A percentile compares a stretch with the other conserved stretches of the same genome.
Conservation (phyloP, 2,329 filamentous ascomycete genomes). For the Dactylellina leptospora region DNA sequence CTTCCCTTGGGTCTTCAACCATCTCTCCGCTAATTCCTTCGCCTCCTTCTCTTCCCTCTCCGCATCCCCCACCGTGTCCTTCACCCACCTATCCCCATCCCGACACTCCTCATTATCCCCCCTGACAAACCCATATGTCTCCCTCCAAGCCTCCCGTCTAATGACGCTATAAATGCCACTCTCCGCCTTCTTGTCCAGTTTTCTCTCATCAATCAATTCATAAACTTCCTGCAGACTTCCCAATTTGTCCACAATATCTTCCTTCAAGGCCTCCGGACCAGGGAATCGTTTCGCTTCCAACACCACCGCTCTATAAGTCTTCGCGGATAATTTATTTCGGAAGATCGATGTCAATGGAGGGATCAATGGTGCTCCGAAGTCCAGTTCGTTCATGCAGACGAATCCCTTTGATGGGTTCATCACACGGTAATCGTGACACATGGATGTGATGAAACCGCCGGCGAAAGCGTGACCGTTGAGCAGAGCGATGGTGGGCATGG, state of each 20-base stretch:
- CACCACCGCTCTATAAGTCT: slow-evolving; percentile 71
- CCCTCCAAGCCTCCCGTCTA: slow-evolving; percentile 79
- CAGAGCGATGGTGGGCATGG: slow-evolving; percentile 83
- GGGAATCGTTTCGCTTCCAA: slow-evolving; percentile 77
- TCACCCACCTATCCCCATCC: slow-evolving; percentile 62
- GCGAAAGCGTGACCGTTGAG: slow-evolving; percentile 84
- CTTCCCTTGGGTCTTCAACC: slow-evolving; percentile 50
- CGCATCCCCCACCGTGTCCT: slow-evolving; percentile 17
- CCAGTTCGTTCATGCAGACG: slow-evolving; percentile 81
- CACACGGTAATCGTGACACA: slow-evolving; percentile 84
- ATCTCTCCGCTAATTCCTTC: slow-evolving; percentile 60
- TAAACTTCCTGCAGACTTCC: slow-evolving; percentile 73
- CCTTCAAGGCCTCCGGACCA: slow-evolving; percentile 70
- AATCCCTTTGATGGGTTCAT: slow-evolving; percentile 76
- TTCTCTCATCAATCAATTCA: slow-evolving; percentile 68
- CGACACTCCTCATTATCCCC: slow-evolving; percentile 64
- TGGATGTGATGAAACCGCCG: slow-evolving; percentile 80
- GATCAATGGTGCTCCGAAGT: slow-evolving; percentile 78
- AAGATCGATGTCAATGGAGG: slow-evolving; percentile 79
- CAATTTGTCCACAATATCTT: slow-evolving; percentile 74
- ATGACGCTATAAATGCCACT: slow-evolving; percentile 74
- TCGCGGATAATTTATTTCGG: slow-evolving; percentile 70
- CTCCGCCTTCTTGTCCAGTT: slow-evolving; percentile 70
- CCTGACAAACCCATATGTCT: slow-evolving; percentile 70
- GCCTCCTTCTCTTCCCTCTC: slow-evolving; percentile 57